phyloP scores from a whole-genome alignment of 2,329 filamentous ascomycete species.

The Pezicula rhizophila region DNA sequence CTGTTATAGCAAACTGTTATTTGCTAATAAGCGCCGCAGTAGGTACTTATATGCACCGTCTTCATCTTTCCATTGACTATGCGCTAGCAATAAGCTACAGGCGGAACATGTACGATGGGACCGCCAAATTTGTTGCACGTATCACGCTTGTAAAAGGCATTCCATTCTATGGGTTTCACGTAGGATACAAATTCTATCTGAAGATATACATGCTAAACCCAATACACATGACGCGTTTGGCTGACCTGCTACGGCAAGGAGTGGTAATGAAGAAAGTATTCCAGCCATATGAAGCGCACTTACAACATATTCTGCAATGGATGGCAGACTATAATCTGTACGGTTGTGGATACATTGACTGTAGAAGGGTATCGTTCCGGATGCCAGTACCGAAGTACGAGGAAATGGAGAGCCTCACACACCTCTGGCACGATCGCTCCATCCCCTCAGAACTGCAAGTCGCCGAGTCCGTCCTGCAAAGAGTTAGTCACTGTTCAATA shows the following conservation, averaged over 20 bases:
- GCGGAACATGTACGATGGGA: conserved; percentile 64
- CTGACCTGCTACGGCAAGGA: conserved; percentile 82
- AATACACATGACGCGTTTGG: conserved; percentile 75
- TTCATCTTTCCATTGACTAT: conserved; percentile 86
- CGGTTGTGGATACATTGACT: conserved; percentile 82
- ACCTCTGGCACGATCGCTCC: conserved; percentile 76
- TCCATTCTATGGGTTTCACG: conserved; percentile 93
- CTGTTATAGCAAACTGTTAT: not conserved
- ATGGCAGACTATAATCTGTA: conserved; percentile 99
- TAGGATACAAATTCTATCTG: conserved; percentile 84
- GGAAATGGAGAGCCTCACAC: conserved; percentile 51
- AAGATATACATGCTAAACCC: conserved; percentile 96
- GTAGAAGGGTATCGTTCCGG: conserved; percentile 65
- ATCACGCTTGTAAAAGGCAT: conserved; percentile 89
- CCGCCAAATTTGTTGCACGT: conserved; percentile 73
- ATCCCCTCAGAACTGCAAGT: conserved; percentile 55
- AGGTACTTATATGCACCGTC: conserved; percentile 64
- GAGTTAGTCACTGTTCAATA: conserved; percentile 80
- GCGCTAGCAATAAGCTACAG: conserved; percentile 82
- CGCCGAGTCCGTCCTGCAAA: conserved; percentile 58
- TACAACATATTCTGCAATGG: conserved; percentile 91
- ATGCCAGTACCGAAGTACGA: conserved; percentile 65
- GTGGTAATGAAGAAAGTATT: conserved; percentile 77
- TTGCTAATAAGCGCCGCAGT: conserved; percentile 42
- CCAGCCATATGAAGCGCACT: conserved; percentile 89